Evolutionary conservation across 192 early-diverging fungal species (phyloP).

Genomic region (Umbelopsis sp.): DNA sequence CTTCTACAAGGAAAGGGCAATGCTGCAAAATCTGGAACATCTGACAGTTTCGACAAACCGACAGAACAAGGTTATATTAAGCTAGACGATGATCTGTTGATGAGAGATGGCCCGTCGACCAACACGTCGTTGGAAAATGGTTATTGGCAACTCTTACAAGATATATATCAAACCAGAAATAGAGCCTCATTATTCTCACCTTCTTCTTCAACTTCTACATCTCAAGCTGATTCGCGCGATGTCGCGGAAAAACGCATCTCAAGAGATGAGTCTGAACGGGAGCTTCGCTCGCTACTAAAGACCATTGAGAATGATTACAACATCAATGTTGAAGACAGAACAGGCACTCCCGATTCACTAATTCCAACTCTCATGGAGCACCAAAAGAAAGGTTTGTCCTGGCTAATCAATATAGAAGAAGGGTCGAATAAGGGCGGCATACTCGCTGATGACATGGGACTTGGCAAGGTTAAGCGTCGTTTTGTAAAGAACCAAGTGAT

Average conservation of each 20-base stretch:
- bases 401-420: conserved; percentile 60
- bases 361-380: conserved; percentile 50
- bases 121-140: too few species aligned
- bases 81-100: neutral
- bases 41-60: neutral
- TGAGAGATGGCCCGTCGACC: neutral
- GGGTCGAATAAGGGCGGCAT: conserved; percentile 54
- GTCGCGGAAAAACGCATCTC: neutral
- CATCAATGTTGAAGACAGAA: conserved; percentile 37
- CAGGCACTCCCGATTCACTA: conserved; percentile 52
- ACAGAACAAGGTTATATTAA: neutral
- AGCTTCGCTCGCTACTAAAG: conserved; percentile 39
- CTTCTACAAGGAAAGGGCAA: neutral
- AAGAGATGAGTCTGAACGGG: conserved; percentile 27
- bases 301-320: conserved; percentile 39
- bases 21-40: neutral
- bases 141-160: too few species aligned
- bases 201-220: neutral
- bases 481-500: neutral
- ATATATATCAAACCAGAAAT: neutral
- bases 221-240: neutral
- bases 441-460: conserved; percentile 70
- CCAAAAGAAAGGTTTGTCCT: conserved; percentile 60
- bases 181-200: neutral
- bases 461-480: conserved; percentile 54